Percentiles rank a stretch among this genome's conserved stretches.
These are phyloP conservation scores for Diversispora eburnea DNA, from an alignment of 192 early-diverging fungal species.

Conservation along the genomic window DNA sequence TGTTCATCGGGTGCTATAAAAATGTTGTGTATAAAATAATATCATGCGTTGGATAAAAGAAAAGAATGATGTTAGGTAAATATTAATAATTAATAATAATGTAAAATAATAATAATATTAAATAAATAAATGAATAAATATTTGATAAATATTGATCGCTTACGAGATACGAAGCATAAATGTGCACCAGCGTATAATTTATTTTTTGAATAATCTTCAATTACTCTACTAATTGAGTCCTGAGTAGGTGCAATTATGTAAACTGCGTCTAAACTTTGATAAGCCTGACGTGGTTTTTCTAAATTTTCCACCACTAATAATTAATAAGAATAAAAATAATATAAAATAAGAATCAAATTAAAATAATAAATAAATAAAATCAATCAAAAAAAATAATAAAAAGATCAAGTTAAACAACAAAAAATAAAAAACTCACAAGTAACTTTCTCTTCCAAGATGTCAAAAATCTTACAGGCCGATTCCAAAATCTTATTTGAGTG, in stretches of 20 bases:
- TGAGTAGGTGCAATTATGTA: conserved; percentile 58
- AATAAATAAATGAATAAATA: background rate
- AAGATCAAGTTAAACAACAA: background rate
- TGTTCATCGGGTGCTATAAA: conserved; percentile 58
- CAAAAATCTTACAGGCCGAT: conserved; percentile 72
- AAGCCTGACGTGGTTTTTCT: conserved; percentile 54
- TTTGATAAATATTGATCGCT: conserved; percentile 3
- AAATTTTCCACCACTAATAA: conserved; percentile 61
- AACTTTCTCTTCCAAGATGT: conserved; percentile 62
- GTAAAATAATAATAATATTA: background rate
- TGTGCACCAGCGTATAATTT: conserved; percentile 59
- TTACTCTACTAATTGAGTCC: conserved; percentile 57
- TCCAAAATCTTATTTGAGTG: conserved; percentile 68
- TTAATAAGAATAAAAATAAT: too few relatives aligned
- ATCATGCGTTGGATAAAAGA: too few relatives aligned
- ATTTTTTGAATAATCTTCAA: conserved; percentile 53
- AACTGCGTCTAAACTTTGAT: conserved; percentile 57
- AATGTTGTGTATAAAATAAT: too few relatives aligned
- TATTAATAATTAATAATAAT: background rate
- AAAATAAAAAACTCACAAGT: conserved; percentile 47
- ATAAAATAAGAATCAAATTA: too few relatives aligned
- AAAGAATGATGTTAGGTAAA: background rate
- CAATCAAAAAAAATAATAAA: background rate
- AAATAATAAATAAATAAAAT: background rate
- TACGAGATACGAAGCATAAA: conserved; percentile 58